Conservation (phyloP, 306 rosid genomes). For the Abrus precatorius region DNA sequence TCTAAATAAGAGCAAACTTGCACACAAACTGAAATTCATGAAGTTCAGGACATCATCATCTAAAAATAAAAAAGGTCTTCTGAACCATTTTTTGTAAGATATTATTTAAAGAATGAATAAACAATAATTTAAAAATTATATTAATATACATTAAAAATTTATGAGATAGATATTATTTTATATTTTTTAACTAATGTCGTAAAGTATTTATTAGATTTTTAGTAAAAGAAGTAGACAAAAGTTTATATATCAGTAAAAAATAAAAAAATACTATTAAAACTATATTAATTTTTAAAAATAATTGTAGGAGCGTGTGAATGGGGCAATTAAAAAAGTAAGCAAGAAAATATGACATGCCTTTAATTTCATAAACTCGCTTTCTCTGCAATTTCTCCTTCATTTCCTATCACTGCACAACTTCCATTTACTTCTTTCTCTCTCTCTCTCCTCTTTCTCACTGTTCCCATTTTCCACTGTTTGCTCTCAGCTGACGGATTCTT, state of each 20-base stretch:
- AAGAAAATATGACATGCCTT: constrained; percentile 38
- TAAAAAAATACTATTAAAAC: background rate
- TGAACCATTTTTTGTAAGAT: no score
- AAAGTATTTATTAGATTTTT: no score
- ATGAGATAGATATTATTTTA: no score
- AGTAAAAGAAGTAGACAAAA: no score
- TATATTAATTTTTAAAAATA: background rate
- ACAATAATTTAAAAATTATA: no score
- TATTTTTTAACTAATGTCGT: no score
- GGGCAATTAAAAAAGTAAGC: constrained; percentile 29
- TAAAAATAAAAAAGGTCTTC: no score
- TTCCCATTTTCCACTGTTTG: constrained; percentile 47
- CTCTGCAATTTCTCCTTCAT: constrained; percentile 55
- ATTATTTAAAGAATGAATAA: no score
- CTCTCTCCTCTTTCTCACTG: constrained; percentile 24
- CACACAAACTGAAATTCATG: background rate
- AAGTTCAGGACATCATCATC: no score
- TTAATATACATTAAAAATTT: no score
- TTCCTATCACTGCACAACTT: constrained; percentile 57
- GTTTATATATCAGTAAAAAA: background rate
- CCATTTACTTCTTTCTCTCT: constrained; percentile 45
- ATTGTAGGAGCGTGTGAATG: background rate
- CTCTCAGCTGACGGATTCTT: constrained; percentile 45
- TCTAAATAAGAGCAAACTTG: background rate
- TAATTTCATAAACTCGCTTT: constrained; percentile 49